Percentiles rank a stretch among this genome's conserved stretches.
Conservation (phyloP, 805 yeast genomes). For the Myxozyma udenii region DNA sequence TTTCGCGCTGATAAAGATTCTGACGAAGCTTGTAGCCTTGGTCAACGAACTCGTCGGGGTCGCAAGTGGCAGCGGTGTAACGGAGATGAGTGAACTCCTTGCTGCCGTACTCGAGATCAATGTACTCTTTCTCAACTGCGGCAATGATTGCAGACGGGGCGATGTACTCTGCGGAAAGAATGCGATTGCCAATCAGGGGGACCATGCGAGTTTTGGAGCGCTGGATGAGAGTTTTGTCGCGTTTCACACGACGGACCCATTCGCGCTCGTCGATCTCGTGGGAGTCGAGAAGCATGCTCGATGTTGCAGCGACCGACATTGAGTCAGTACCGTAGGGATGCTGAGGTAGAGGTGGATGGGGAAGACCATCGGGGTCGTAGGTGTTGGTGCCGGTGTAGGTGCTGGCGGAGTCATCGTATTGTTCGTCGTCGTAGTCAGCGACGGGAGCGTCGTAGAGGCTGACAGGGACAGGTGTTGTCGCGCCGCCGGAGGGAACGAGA, state of each 20-base stretch:
- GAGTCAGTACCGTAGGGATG: background rate
- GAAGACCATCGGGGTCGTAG: too few relatives aligned
- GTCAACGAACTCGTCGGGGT: slow-evolving; percentile 61
- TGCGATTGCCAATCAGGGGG: slow-evolving; percentile 39
- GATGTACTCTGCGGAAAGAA: slow-evolving; percentile 34
- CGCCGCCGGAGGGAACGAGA: too few relatives aligned
- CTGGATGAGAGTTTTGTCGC: slow-evolving; percentile 29
- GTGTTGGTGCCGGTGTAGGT: too few relatives aligned
- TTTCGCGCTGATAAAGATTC: slow-evolving; percentile 54
- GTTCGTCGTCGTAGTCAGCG: too few relatives aligned
- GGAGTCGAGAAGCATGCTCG: slow-evolving; percentile 1
- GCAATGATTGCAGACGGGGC: slow-evolving; percentile 44
- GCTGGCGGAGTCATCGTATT: too few relatives aligned
- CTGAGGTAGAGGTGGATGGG: background rate
- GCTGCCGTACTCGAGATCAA: slow-evolving; percentile 40
- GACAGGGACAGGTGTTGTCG: too few relatives aligned
- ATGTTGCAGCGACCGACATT: slow-evolving; percentile 1
- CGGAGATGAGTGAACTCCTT: slow-evolving; percentile 59
- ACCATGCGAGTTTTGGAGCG: slow-evolving; percentile 41
- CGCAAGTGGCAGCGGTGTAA: slow-evolving; percentile 62
- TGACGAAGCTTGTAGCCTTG: slow-evolving; percentile 56
- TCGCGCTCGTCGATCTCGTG: slow-evolving; percentile 14
- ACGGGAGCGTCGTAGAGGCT: too few relatives aligned
- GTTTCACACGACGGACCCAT: slow-evolving; percentile 38
- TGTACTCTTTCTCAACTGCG: slow-evolving; percentile 39